A percentile compares a stretch with the other conserved stretches of the same genome.
phyloP scores from a whole-genome alignment of 345 rosid genomes.

The Salix koriyanagi region DNA sequence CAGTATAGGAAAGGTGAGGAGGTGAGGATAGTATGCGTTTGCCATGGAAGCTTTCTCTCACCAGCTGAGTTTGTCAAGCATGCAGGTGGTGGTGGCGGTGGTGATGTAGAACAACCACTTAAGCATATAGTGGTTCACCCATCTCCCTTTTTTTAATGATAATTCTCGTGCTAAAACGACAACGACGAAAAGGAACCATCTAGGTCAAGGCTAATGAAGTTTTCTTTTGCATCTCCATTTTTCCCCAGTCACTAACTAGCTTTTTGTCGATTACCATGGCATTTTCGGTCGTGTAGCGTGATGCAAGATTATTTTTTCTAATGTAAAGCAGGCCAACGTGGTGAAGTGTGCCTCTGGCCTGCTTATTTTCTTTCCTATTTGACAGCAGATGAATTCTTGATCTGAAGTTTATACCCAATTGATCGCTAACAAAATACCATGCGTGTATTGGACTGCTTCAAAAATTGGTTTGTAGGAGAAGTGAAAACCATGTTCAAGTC shows the following conservation, averaged over 20 bases:
- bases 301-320: neutral
- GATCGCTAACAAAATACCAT: neutral
- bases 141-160: constrained; percentile 30
- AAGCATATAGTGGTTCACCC: constrained; percentile 30
- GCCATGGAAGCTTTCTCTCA: constrained; percentile 31
- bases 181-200: neutral
- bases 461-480: neutral
- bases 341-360: neutral
- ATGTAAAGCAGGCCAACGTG: neutral
- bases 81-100: constrained; percentile 18
- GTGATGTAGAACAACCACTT: constrained; percentile 26
- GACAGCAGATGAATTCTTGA: neutral
- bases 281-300: neutral
- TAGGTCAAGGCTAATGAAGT: constrained; percentile 7
- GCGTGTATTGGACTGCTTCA: neutral
- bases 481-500: neutral
- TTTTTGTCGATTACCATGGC: neutral
- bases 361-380: no score
- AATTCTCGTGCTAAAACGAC: neutral
- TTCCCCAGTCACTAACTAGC: neutral
- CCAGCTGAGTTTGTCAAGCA: constrained; percentile 31
- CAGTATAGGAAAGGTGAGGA: constrained; percentile 24
- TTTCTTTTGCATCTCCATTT: neutral
- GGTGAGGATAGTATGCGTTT: constrained; percentile 31
- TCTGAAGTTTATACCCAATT: neutral